phyloP scores from a whole-genome alignment of 164 flowering plant genomes.

The Vitis amurensis region DNA sequence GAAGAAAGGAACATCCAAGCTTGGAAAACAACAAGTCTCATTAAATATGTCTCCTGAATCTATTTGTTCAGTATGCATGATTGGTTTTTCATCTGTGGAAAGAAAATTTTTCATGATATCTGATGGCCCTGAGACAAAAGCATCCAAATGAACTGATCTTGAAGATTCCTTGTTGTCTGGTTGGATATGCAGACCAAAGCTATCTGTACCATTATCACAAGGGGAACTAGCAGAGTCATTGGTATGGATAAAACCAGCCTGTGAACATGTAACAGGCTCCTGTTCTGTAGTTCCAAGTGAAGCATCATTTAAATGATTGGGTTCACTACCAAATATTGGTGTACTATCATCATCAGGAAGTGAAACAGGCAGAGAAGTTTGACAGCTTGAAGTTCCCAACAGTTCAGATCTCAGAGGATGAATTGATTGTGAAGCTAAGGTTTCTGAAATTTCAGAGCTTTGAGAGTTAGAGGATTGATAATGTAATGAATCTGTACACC shows the following conservation, averaged over 20 bases:
- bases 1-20: conserved; percentile 85
- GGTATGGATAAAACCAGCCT: conserved; percentile 31
- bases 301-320: conserved; percentile 22
- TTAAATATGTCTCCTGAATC: conserved; percentile 65
- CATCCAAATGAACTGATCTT: conserved; percentile 39
- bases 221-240: conserved; percentile 32
- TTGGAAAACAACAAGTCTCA: conserved; percentile 95
- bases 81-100: conserved; percentile 27
- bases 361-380: conserved; percentile 21
- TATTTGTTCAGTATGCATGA: conserved; percentile 23
- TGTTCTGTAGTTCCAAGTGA: conserved; percentile 31
- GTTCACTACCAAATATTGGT: conserved; percentile 21
- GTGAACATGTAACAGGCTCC: conserved; percentile 12
- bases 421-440: conserved; percentile 25
- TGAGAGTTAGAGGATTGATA: conserved; percentile 30
- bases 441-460: conserved; percentile 24
- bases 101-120: conserved; percentile 24
- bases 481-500: conserved; percentile 25
- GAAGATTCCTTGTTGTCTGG: conserved; percentile 31
- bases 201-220: conserved; percentile 29
- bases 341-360: conserved; percentile 26
- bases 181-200: conserved; percentile 25
- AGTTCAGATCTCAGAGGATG: conserved; percentile 29
- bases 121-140: conserved; percentile 26
- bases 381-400: conserved; percentile 32